Evolutionary conservation across 768 basidiomycete species (phyloP), one percentile per base, ranked within the genome.

Genomic region (Pleurotus sapidus): DNA sequence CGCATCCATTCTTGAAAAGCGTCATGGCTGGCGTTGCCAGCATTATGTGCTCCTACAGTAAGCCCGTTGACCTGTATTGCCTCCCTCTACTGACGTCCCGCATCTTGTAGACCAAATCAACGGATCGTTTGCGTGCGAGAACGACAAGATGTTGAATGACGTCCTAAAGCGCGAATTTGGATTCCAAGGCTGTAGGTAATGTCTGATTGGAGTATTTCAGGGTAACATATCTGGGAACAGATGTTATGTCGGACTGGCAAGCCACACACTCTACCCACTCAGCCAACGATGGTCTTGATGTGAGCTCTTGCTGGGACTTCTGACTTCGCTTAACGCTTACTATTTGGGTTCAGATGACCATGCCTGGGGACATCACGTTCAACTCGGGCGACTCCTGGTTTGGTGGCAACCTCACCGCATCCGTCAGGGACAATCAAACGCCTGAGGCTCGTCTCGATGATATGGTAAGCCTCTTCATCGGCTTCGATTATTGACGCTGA

Each of bases 41-140:
- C 51, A 72, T 90, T 58, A 91, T 91, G 89, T 91, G 88, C 75
- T 84, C 83, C 47, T 89, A 89, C 70, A 88, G 83, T 84, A 53
- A 38, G 83, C 72, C 15, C 46, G 49, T 12, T 37, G 11, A 6
- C 20, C n/a, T 24, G 39, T 1, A 20, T 3, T 9, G 7, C 23
- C 49, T 43, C 53, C 14, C 23, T 30, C 6, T 49, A 14, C 6
- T 37, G 49, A 27, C 11, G n/a, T 34, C 25, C 12, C 58, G 38
- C 37, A n/a, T 12, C 17, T 18, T 0, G 30, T 42, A 89, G 86
- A 90, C 65, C 67, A 84, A 46, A 67, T 89, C 59, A 89, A 90
- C 60, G 81, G 81, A 37, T 87, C 86, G 0, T 91, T 84, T 60
- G 88, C 90, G 0, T 91, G 89, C 68, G 84, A 91, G 65, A 88